phyloP scores from a whole-genome alignment of 805 yeast species.

The Saccharomycopsis fibuligera region DNA sequence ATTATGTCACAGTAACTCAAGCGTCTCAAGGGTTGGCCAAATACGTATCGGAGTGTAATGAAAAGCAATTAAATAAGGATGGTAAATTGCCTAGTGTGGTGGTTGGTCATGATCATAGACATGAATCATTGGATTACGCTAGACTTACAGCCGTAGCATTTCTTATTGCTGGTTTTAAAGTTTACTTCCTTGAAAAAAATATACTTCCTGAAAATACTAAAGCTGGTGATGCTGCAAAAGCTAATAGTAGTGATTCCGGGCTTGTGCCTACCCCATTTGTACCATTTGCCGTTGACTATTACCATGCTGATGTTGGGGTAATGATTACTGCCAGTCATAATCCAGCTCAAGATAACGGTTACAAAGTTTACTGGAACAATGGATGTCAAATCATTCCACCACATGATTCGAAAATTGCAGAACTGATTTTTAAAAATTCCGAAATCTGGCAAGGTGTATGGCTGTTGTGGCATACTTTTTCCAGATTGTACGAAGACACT shows the following conservation, averaged over 20 bases:
- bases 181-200: conserved; percentile 41
- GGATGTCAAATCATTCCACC: conserved; percentile 98
- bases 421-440: conserved; percentile 52
- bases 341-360: conserved; percentile 89
- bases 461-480: conserved; percentile 38
- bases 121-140: conserved; percentile 74
- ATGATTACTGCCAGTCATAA: conserved; percentile 96
- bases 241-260: too few relatives aligned
- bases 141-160: conserved; percentile 73
- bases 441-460: conserved; percentile 52
- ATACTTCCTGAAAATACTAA: conserved; percentile 24
- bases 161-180: conserved; percentile 58
- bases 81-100: conserved; percentile 41
- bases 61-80: conserved; percentile 24
- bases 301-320: conserved; percentile 68
- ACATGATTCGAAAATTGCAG: conserved; percentile 69
- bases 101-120: conserved; percentile 89
- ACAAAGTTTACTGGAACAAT: conserved; percentile 86
- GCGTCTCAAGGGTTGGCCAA: conserved; percentile 78
- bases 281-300: conserved; percentile 72
- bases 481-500: too few relatives aligned
- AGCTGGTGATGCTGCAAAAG: too few relatives aligned
- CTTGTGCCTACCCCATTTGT: conserved; percentile 83
- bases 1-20: conserved; percentile 80
- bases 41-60: conserved; percentile 34